A percentile compares a stretch with the other conserved stretches of the same genome.
These are phyloP conservation scores for Zea luxurians DNA, from an alignment of 176 grass and related monocot genomes.

Conservation along the genomic window DNA sequence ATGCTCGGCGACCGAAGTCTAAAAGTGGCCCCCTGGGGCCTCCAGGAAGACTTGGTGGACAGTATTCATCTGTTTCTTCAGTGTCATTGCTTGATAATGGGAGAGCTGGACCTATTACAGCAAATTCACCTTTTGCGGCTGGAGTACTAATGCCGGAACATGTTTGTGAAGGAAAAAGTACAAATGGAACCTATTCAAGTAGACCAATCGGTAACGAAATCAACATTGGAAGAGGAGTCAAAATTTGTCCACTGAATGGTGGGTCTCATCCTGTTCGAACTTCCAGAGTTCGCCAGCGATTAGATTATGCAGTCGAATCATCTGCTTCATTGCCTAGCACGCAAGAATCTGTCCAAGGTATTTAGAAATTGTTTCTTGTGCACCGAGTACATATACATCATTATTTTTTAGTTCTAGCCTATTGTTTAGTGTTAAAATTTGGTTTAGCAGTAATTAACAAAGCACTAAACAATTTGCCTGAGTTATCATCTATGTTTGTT, in stretches of 20 bases:
- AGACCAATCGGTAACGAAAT: conserved; percentile 9
- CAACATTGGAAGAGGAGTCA: conserved; percentile 23
- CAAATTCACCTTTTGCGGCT: conserved; percentile 71
- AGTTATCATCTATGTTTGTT: conserved; percentile 16
- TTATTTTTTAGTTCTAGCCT: neutral
- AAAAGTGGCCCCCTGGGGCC: conserved; percentile 89
- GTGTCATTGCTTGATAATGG: conserved; percentile 54
- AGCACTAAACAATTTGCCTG: conserved; percentile 11
- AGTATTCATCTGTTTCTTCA: conserved; percentile 59
- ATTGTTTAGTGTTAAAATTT: neutral
- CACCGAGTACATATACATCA: neutral
- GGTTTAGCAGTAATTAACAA: neutral
- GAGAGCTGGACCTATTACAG: conserved; percentile 48
- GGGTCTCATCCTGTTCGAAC: conserved; percentile 43
- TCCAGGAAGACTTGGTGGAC: conserved; percentile 47
- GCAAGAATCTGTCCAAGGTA: conserved; percentile 62
- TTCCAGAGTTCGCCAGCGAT: conserved; percentile 40
- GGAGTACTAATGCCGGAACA: conserved; percentile 76
- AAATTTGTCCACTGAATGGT: conserved; percentile 21
- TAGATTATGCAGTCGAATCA: conserved; percentile 58
- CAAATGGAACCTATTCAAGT: conserved; percentile 18
- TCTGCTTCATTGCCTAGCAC: conserved; percentile 71
- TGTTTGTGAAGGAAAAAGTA: conserved; percentile 31
- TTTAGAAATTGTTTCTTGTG: conserved; percentile 26
- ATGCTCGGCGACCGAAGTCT: conserved; percentile 61